Percentiles rank a stretch among this genome's conserved stretches.
These are phyloP conservation scores for Prototheca cutis DNA, from an alignment of 163 green algal genomes.

Conservation along the genomic window DNA sequence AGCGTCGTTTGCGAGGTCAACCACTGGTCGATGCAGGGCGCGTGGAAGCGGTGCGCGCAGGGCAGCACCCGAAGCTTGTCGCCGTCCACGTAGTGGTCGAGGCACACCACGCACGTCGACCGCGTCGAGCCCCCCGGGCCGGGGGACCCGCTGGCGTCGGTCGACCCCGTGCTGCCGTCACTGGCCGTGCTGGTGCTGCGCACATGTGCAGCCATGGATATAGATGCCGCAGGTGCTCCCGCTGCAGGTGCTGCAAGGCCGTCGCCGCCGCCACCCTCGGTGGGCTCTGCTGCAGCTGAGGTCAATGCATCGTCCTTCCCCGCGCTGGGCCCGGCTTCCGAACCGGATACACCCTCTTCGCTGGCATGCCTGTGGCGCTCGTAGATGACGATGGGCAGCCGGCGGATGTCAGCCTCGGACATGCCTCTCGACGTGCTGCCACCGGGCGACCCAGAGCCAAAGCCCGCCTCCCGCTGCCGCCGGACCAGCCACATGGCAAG, in stretches of 20 bases:
- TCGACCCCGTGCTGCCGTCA: too few species aligned
- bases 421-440: conserved; percentile 31
- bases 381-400: conserved; percentile 62
- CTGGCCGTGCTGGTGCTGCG: too few species aligned
- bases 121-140: conserved; percentile 42
- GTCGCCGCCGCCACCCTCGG: too few species aligned
- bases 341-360: too few species aligned
- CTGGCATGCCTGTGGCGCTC: conserved; percentile 18
- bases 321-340: too few species aligned
- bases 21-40: conserved; percentile 71
- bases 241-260: too few species aligned
- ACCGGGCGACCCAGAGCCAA: background rate
- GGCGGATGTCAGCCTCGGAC: conserved; percentile 40
- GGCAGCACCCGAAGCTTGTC: conserved; percentile 73
- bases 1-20: conserved; percentile 40
- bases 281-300: too few species aligned
- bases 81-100: conserved; percentile 62
- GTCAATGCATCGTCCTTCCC: too few species aligned
- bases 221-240: too few species aligned
- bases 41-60: conserved; percentile 71
- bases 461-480: background rate
- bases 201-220: too few species aligned
- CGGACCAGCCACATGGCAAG: background rate
- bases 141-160: background rate
- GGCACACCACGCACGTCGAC: conserved; percentile 64